Evolutionary conservation across 352 stramenopile genomes (phyloP).

Genomic region (Phytophthora agathidicida): DNA sequence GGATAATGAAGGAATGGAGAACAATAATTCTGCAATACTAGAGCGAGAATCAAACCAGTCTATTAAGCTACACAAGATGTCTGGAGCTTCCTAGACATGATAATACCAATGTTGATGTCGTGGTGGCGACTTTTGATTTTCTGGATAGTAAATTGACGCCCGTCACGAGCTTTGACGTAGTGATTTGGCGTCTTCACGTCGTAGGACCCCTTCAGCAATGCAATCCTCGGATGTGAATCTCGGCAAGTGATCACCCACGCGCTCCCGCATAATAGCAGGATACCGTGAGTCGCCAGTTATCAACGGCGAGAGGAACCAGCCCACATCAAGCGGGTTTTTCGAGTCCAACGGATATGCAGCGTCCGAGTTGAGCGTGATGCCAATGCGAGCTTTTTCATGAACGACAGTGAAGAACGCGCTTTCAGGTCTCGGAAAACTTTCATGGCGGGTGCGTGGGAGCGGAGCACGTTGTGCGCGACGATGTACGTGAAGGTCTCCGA

Average conservation of each 20-base stretch:
- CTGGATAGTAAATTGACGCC: too few species aligned
- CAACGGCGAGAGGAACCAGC: constrained; percentile 93
- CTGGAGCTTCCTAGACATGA: too few species aligned
- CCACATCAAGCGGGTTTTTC: constrained; percentile 47
- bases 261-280: constrained; percentile 87
- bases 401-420: constrained; percentile 27
- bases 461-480: constrained; percentile 88
- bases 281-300: constrained; percentile 92
- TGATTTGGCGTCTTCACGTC: constrained; percentile 97
- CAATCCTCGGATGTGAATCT: constrained; percentile 76
- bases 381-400: constrained; percentile 73
- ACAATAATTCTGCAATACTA: too few species aligned
- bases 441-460: constrained; percentile 90
- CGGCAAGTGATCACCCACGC: constrained; percentile 83
- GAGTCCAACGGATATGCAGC: constrained; percentile 77
- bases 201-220: constrained; percentile 75
- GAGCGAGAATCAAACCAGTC: too few species aligned
- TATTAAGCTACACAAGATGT: too few species aligned
- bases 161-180: constrained; percentile 81
- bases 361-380: constrained; percentile 92
- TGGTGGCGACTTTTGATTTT: too few species aligned
- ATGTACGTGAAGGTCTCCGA: constrained; percentile 58
- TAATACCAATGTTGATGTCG: too few species aligned
- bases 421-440: constrained; percentile 86
- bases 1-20: too few species aligned